phyloP scores from a whole-genome alignment of 192 early-diverging fungal genomes.

The Hyaloraphidium curvatum region DNA sequence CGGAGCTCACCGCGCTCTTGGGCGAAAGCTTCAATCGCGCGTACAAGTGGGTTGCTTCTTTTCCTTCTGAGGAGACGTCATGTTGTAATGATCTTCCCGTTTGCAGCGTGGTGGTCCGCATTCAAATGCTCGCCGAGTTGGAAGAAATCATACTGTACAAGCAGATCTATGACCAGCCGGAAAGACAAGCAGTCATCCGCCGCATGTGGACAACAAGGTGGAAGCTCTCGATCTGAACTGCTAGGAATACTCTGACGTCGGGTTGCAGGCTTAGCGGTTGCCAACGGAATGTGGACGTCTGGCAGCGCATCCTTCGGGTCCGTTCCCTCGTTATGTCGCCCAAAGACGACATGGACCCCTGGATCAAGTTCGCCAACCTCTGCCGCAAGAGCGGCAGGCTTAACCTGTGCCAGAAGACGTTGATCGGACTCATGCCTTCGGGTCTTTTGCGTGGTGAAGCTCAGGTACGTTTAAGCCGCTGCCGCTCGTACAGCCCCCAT shows the following conservation, averaged over 20 bases:
- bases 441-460: too few relatives aligned
- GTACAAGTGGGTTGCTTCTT: constrained; percentile 32
- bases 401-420: constrained; percentile 56
- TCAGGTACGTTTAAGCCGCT: too few relatives aligned
- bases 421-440: too few relatives aligned
- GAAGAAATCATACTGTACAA: constrained; percentile 93
- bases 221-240: not conserved
- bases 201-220: constrained; percentile 66
- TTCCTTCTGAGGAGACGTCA: constrained; percentile 6
- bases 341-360: constrained; percentile 81
- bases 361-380: constrained; percentile 77
- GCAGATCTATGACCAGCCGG: constrained; percentile 53
- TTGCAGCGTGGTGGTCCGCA: constrained; percentile 54
- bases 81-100: not conserved
- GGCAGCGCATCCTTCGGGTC: constrained; percentile 79
- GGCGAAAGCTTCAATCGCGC: constrained; percentile 89
- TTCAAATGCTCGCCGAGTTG: constrained; percentile 93
- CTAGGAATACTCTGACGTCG: not conserved
- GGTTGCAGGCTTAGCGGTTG: constrained; percentile 54
- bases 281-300: constrained; percentile 85
- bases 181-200: constrained; percentile 51
- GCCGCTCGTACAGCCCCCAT: too few relatives aligned
- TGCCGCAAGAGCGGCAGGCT: constrained; percentile 77
- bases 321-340: constrained; percentile 75
- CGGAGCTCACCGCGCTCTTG: constrained; percentile 64